These are phyloP conservation scores for Lophiotrema nucula DNA, from an alignment of 495 filamentous ascomycete species.

Conservation along the genomic window DNA sequence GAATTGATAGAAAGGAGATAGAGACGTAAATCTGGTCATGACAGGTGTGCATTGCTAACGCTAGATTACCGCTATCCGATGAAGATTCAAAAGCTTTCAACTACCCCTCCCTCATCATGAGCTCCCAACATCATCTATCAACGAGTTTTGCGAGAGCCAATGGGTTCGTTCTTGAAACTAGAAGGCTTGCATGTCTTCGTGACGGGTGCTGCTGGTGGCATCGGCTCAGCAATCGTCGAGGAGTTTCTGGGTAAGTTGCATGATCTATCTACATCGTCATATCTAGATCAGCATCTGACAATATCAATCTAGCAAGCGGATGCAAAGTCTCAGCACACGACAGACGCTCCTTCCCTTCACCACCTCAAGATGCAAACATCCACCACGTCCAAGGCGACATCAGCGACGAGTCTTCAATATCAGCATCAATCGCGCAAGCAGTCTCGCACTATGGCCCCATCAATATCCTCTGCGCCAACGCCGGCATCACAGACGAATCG, in stretches of 20 bases:
- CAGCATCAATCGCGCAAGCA: conserved; percentile 46
- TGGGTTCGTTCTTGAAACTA: conserved; percentile 52
- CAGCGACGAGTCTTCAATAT: conserved; percentile 49
- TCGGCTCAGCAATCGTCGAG: conserved; percentile 50
- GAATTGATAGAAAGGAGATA: too few relatives aligned
- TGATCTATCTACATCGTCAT: background rate
- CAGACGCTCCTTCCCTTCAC: conserved; percentile 35
- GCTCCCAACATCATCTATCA: too few relatives aligned
- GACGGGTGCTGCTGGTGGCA: conserved; percentile 56
- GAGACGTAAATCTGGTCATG: too few relatives aligned
- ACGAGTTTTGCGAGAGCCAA: too few relatives aligned
- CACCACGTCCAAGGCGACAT: conserved; percentile 49
- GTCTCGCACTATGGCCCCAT: conserved; percentile 51
- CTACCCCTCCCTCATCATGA: too few relatives aligned
- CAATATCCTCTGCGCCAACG: conserved; percentile 55
- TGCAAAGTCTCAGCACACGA: conserved; percentile 57
- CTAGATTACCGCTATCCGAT: too few relatives aligned
- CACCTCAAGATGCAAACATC: conserved; percentile 35
- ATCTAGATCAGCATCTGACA: background rate
- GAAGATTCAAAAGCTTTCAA: too few relatives aligned
- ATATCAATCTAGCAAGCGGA: conserved; percentile 47
- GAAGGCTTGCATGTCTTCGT: conserved; percentile 58
- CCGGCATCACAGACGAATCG: conserved; percentile 50
- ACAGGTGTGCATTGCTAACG: too few relatives aligned
- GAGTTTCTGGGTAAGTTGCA: conserved; percentile 53